phyloP scores from a whole-genome alignment of 768 basidiomycete species.

The Ramaria sp. region DNA sequence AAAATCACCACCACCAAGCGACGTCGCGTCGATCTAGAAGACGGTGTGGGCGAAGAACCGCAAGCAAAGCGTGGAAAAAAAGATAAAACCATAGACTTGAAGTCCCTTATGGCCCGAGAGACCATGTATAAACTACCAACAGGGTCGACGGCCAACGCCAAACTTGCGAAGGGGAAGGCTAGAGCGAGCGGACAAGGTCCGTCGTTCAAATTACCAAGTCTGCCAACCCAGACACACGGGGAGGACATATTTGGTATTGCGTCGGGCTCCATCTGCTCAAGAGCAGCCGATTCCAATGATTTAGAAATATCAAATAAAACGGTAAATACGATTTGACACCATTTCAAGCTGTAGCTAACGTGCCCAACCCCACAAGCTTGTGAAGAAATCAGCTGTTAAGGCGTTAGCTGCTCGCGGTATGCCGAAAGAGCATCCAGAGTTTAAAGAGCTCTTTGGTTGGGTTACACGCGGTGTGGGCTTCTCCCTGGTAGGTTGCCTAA shows the following conservation, averaged over 20 bases:
- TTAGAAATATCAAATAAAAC: conserved; percentile 54
- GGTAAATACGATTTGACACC: conserved; percentile 21
- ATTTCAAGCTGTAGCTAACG: background rate
- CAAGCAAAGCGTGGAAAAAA: conserved; percentile 12
- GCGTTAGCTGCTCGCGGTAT: conserved; percentile 24
- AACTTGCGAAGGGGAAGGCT: conserved; percentile 28
- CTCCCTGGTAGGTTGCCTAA: conserved; percentile 25
- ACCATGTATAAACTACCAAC: conserved; percentile 36
- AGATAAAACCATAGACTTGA: background rate
- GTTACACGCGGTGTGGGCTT: conserved; percentile 32
- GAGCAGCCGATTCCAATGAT: conserved; percentile 8
- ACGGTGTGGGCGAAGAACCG: conserved; percentile 16
- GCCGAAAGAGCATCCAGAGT: conserved; percentile 26
- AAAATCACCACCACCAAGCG: conserved; percentile 16
- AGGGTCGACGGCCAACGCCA: conserved; percentile 10
- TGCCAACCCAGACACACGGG: background rate
- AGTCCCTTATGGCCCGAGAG: background rate
- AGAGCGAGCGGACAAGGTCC: conserved; percentile 19
- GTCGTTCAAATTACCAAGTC: background rate
- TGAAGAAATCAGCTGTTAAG: conserved; percentile 30
- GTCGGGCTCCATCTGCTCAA: background rate
- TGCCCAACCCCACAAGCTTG: conserved; percentile 17
- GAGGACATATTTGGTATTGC: conserved; percentile 17
- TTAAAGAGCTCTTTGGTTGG: conserved; percentile 29
- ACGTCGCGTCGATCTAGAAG: conserved; percentile 13